Percentiles rank a stretch among this genome's conserved stretches.
These are phyloP conservation scores for Meira nashicola DNA, from an alignment of 1,284 basidiomycete species.

Conservation along the genomic window DNA sequence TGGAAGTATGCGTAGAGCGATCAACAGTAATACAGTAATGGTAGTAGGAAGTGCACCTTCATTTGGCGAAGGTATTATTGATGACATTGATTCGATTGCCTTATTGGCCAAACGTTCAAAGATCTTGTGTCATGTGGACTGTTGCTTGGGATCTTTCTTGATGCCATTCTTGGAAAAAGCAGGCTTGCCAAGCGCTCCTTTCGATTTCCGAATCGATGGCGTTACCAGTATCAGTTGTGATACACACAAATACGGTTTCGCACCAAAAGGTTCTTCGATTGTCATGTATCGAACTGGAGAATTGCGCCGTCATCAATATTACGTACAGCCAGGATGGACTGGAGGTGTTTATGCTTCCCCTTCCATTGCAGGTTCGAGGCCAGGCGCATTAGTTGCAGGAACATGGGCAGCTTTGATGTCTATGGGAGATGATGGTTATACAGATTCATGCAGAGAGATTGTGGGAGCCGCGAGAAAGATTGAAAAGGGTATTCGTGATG, in stretches of 20 bases:
- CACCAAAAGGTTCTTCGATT: constrained; percentile 47
- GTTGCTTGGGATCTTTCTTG: constrained; percentile 54
- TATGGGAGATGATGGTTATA: constrained; percentile 86
- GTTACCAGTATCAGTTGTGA: constrained; percentile 50
- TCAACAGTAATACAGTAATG: constrained; percentile 57
- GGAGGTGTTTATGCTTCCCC: constrained; percentile 52
- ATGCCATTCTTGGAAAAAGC: constrained; percentile 49
- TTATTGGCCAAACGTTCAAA: constrained; percentile 70
- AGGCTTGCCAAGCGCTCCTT: constrained; percentile 42
- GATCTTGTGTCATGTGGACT: constrained; percentile 75
- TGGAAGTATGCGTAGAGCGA: constrained; percentile 65
- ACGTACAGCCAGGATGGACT: constrained; percentile 49
- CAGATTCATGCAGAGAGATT: constrained; percentile 78
- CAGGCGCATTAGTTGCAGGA: constrained; percentile 86
- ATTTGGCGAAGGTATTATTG: constrained; percentile 56
- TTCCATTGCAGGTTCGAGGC: constrained; percentile 58
- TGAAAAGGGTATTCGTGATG: constrained; percentile 62
- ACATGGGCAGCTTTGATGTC: constrained; percentile 94
- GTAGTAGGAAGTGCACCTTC: constrained; percentile 85
- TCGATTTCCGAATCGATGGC: constrained; percentile 50
- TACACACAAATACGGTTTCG: constrained; percentile 53
- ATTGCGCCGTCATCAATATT: constrained; percentile 50
- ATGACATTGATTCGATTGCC: constrained; percentile 78
- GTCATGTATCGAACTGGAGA: constrained; percentile 40
- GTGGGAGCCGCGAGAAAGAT: constrained; percentile 70